phyloP scores from a whole-genome alignment of 768 basidiomycete species.

The Pleurotus tuber-regium region DNA sequence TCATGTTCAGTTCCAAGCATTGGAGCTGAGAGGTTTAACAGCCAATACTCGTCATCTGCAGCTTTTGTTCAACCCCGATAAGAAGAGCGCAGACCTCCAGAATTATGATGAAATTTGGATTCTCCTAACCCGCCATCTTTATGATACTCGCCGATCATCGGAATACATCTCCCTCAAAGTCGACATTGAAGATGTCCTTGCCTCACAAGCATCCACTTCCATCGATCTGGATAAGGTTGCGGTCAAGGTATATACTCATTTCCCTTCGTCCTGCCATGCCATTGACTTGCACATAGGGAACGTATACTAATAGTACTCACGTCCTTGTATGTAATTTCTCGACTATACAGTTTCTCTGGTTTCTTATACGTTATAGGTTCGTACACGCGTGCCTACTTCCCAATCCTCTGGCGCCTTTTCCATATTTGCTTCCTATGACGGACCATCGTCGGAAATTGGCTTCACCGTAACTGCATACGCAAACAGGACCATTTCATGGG shows the following conservation, averaged over 20 bases:
- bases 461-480: slow-evolving; percentile 70
- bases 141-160: slow-evolving; percentile 50
- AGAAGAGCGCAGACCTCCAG: slow-evolving; percentile 16
- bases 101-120: slow-evolving; percentile 67
- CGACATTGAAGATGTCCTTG: slow-evolving; percentile 20
- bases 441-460: slow-evolving; percentile 53
- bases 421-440: slow-evolving; percentile 70
- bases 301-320: slow-evolving; percentile 53
- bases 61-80: slow-evolving; percentile 34
- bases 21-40: slow-evolving; percentile 13
- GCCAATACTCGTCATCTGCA: slow-evolving; percentile 39
- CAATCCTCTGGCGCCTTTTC: slow-evolving; percentile 41
- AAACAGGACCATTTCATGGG: slow-evolving; percentile 42
- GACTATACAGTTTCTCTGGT: not conserved
- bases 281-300: slow-evolving; percentile 30
- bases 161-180: slow-evolving; percentile 70
- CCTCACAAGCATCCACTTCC: not conserved
- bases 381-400: slow-evolving; percentile 31
- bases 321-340: slow-evolving; percentile 32
- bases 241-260: slow-evolving; percentile 8
- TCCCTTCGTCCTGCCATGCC: not conserved
- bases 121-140: slow-evolving; percentile 74
- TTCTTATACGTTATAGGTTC: slow-evolving; percentile 25
- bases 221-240: slow-evolving; percentile 9
- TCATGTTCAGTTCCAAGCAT: not conserved